phyloP scores from a whole-genome alignment of 2,329 filamentous ascomycete species.

The Fusarium newnesense region DNA sequence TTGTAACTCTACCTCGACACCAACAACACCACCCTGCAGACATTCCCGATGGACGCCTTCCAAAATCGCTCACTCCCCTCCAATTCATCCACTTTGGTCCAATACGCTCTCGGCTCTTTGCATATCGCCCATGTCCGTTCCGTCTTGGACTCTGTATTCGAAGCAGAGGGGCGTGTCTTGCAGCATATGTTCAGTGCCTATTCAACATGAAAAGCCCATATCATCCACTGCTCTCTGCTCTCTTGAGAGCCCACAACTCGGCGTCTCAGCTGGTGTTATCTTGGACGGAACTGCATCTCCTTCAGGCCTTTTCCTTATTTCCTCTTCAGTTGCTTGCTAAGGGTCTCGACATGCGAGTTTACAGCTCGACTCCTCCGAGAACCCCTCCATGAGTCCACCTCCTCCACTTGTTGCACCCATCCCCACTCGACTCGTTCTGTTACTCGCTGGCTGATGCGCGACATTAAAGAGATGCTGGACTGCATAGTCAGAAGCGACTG shows the following conservation, averaged over 20 bases:
- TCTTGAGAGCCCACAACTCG: slow-evolving; percentile 4
- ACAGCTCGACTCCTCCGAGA: slow-evolving; percentile 36
- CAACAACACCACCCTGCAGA: slow-evolving; percentile 32
- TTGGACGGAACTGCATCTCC: slow-evolving; percentile 8
- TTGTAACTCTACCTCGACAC: slow-evolving; percentile 38
- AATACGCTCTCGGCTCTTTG: slow-evolving; percentile 28
- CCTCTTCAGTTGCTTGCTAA: neutral
- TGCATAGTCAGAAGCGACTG: slow-evolving; percentile 41
- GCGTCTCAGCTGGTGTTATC: slow-evolving; percentile 24
- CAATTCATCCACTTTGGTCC: slow-evolving; percentile 16
- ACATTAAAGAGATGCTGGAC: slow-evolving; percentile 40
- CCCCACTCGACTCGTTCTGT: slow-evolving; percentile 35
- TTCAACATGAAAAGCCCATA: slow-evolving; percentile 22
- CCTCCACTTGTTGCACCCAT: slow-evolving; percentile 39
- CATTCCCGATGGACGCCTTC: slow-evolving; percentile 33
- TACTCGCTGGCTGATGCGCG: slow-evolving; percentile 40
- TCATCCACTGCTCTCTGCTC: slow-evolving; percentile 6
- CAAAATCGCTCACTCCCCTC: slow-evolving; percentile 39
- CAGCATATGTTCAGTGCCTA: slow-evolving; percentile 6
- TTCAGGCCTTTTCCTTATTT: slow-evolving; percentile 2
- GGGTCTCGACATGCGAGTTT: slow-evolving; percentile 34
- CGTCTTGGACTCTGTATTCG: slow-evolving; percentile 1
- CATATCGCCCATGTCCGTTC: slow-evolving; percentile 24
- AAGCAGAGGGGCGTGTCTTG: slow-evolving; percentile 26
- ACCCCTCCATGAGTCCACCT: slow-evolving; percentile 41